Percentiles rank a stretch among this genome's conserved stretches.
phyloP scores from a whole-genome alignment of 2,329 filamentous ascomycete genomes.

The Fusarium nematophilum region DNA sequence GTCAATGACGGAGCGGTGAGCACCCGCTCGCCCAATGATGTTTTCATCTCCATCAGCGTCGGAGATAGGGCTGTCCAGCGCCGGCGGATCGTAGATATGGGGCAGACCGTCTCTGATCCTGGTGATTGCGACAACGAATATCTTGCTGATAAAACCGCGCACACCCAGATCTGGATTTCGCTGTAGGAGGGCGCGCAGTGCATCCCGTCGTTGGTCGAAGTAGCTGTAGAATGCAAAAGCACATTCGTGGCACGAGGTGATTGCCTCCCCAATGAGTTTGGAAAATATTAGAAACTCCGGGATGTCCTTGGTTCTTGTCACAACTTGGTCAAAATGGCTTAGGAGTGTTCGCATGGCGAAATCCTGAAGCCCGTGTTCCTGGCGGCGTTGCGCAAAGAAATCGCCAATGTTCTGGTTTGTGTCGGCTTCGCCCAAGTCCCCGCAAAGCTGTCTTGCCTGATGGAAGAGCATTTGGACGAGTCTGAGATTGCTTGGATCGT shows the following conservation, averaged over 20 bases:
- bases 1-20: conserved; percentile 47
- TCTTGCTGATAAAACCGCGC: conserved; percentile 62
- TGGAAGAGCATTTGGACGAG: conserved; percentile 74
- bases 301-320: conserved; percentile 76
- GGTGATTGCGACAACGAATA: conserved; percentile 64
- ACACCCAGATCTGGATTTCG: conserved; percentile 67
- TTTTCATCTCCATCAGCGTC: conserved; percentile 48
- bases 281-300: conserved; percentile 70
- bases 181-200: conserved; percentile 74
- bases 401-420: conserved; percentile 11
- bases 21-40: conserved; percentile 8
- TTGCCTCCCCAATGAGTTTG: conserved; percentile 59
- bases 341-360: conserved; percentile 66
- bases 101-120: conserved; percentile 63
- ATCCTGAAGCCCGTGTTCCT: conserved; percentile 53
- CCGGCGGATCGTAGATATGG: conserved; percentile 56
- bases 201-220: conserved; percentile 64
- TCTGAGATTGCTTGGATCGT: conserved; percentile 75
- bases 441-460: conserved; percentile 63
- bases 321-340: conserved; percentile 79
- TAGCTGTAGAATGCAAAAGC: conserved; percentile 71
- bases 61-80: conserved; percentile 12
- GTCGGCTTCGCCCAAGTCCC: not conserved
- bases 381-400: conserved; percentile 10
- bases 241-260: conserved; percentile 62